A percentile compares a stretch with the other conserved stretches of the same genome.
Conservation (phyloP, 768 basidiomycete species). For the Lactarius indigo region DNA sequence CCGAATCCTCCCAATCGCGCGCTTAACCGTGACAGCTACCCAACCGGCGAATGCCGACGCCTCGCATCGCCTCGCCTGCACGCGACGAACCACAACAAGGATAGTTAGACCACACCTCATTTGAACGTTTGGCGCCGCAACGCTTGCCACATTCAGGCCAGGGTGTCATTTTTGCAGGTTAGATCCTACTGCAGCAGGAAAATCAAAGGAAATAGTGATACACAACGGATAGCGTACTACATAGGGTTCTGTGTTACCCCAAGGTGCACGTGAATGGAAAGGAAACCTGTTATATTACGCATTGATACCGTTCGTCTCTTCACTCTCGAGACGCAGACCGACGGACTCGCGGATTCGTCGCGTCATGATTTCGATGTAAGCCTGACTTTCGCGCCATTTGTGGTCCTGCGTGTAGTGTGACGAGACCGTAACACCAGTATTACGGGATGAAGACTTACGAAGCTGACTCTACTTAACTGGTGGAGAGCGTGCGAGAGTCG, state of each 20-base stretch:
- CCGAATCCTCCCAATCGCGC: too few species aligned
- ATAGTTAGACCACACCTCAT: background rate
- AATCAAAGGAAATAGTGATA: background rate
- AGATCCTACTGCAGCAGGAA: background rate
- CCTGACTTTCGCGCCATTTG: slow-evolving; percentile 61
- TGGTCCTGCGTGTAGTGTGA: slow-evolving; percentile 34
- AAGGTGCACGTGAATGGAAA: too few species aligned
- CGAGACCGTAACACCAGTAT: slow-evolving; percentile 20
- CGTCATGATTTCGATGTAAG: slow-evolving; percentile 75
- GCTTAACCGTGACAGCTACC: background rate
- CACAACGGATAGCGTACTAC: background rate
- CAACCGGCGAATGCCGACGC: background rate
- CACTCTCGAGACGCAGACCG: slow-evolving; percentile 45
- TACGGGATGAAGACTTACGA: slow-evolving; percentile 36
- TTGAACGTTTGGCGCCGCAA: background rate
- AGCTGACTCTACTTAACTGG: slow-evolving; percentile 50
- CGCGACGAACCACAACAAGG: background rate
- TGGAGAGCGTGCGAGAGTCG: slow-evolving; percentile 54
- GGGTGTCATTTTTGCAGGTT: background rate
- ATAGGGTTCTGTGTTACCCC: background rate
- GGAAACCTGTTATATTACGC: slow-evolving; percentile 13
- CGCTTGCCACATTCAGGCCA: background rate
- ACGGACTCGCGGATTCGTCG: slow-evolving; percentile 62
- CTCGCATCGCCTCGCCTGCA: background rate
- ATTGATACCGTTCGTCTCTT: slow-evolving; percentile 19